Evolutionary conservation across 2,329 filamentous ascomycete species (phyloP).

Genomic region (Tolypocladium inflatum): DNA sequence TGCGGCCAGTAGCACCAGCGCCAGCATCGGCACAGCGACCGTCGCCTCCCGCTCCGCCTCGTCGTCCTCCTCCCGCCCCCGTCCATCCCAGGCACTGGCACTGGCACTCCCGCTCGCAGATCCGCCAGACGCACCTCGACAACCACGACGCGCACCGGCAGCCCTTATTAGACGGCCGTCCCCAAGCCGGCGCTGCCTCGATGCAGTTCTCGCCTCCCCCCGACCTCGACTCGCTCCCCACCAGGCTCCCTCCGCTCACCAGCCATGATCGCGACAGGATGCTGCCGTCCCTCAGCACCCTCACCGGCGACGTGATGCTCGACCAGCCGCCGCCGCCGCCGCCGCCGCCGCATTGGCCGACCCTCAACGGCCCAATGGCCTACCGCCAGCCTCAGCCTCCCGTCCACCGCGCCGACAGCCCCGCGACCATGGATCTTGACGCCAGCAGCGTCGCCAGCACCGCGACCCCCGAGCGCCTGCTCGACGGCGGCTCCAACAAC

Average conservation of each 20-base stretch:
- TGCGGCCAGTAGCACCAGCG: constrained; percentile 1
- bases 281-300: constrained; percentile 26
- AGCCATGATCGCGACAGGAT: constrained; percentile 18
- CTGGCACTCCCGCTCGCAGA: not conserved
- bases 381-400: constrained; percentile 22
- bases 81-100: constrained; percentile 9
- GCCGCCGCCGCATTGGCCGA: constrained; percentile 32
- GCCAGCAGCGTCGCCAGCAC: constrained; percentile 29
- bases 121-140: not conserved
- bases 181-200: constrained; percentile 3
- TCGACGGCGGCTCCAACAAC: constrained; percentile 36
- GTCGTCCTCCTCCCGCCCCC: constrained; percentile 2
- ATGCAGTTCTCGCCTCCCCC: constrained; percentile 14
- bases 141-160: not conserved
- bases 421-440: constrained; percentile 40
- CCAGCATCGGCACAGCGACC: not conserved
- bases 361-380: constrained; percentile 37
- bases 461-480: constrained; percentile 35
- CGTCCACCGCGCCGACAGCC: constrained; percentile 30
- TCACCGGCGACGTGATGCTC: constrained; percentile 17
- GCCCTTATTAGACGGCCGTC: not conserved
- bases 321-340: constrained; percentile 6
- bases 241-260: constrained; percentile 14
- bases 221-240: constrained; percentile 16
- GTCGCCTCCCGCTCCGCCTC: not conserved